A percentile compares a stretch with the other conserved stretches of the same genome.
phyloP scores from a whole-genome alignment of 192 early-diverging fungal species.

The Allomyces macrogynus region DNA sequence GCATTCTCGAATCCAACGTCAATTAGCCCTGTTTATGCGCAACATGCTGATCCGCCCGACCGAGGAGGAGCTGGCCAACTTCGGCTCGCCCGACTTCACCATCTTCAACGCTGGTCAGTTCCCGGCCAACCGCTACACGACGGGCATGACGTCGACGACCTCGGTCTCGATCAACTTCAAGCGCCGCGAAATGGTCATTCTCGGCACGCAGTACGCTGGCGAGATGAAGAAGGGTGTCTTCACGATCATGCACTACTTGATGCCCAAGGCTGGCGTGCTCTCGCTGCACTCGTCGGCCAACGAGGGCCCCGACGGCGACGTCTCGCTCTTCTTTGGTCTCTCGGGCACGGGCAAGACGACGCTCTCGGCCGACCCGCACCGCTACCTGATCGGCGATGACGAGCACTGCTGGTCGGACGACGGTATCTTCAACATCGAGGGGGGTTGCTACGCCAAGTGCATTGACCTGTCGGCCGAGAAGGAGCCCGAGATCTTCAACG shows the following conservation, averaged over 20 bases:
- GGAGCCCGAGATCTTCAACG: conserved; percentile 96
- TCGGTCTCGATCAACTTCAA: conserved; percentile 83
- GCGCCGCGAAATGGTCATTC: conserved; percentile 88
- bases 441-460: conserved; percentile 96
- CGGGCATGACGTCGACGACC: conserved; percentile 87
- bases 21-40: conserved; percentile 67
- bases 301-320: conserved; percentile 70
- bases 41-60: conserved; percentile 98
- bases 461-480: conserved; percentile 88
- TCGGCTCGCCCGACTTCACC: conserved; percentile 91
- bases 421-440: conserved; percentile 97
- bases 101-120: conserved; percentile 93
- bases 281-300: conserved; percentile 90
- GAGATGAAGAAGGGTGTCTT: conserved; percentile 99
- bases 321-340: conserved; percentile 94
- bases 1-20: not conserved
- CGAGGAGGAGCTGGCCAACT: conserved; percentile 66
- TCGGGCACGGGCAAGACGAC: conserved; percentile 98
- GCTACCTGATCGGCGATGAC: conserved; percentile 92
- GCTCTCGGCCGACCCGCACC: conserved; percentile 79
- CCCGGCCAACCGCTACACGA: conserved; percentile 82
- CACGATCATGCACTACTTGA: conserved; percentile 97
- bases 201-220: conserved; percentile 94
- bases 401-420: conserved; percentile 98
- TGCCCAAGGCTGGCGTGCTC: conserved; percentile 80